Evolutionary conservation across 257 asterid species (phyloP), one percentile per base, ranked within the genome.

Genomic region (Ilex aquifolium): DNA sequence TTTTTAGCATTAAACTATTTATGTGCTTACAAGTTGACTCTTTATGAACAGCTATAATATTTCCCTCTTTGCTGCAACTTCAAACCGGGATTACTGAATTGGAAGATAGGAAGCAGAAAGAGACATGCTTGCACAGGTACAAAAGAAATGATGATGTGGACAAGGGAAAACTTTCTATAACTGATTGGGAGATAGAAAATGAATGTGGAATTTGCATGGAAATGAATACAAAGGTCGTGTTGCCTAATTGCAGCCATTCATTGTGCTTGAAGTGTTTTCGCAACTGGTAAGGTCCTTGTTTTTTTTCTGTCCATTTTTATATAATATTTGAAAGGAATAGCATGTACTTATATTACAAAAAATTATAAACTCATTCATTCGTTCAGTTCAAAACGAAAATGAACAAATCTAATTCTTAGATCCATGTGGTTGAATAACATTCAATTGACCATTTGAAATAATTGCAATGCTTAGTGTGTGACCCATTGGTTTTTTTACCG

Each of bases 191-290:
- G 65, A 61, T 75, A 68, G 81, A 76, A 57, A 64, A 65, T 12
- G 78, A 76, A 54, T 76, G 81, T 61, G 81, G 67, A 21, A 76
- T 76, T 55, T 76, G 81, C 74, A 32, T 76, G 72, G 81, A 76
- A 50, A 44, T 62, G 32, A 65, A 42, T 48, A 58, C 67, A 57
- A 72, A 64, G 59, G 72, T 69, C 42, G 81, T 76, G 48, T 57
- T 72, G 30, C 81, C 78, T 11, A 56, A 59, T 29, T 76, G 81
- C 64, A 31, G 65, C 63, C 81, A 76, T 21, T 68, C 81, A n/a
- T 31, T 76, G 56, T 76, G 81, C 54, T 53, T 68, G 13, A 65
- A 61, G 44, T 76, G 81, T 51, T 76, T 61, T 48, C 55, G 31
- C 9, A 64, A 68, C 15, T 72, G 78, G 81, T 76, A 72, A 67